Percentiles rank a stretch among this genome's conserved stretches.
Evolutionary conservation across 2,329 filamentous ascomycete genomes (phyloP).

Genomic region (Aspergillus arachidicola): DNA sequence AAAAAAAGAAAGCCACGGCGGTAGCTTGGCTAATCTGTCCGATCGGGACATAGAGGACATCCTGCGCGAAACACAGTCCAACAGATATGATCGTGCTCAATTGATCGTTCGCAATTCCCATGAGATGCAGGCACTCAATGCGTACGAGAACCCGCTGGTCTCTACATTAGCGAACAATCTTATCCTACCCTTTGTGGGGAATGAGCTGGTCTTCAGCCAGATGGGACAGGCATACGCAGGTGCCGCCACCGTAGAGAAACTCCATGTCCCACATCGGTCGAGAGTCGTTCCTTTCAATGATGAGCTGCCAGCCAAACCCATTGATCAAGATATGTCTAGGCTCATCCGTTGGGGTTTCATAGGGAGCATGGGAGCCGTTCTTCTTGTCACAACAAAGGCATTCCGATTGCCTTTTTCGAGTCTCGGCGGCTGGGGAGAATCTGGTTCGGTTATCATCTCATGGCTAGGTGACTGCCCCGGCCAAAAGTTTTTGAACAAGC

Average conservation of each 20-base stretch:
- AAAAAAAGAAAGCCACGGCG: neutral
- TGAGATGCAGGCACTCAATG: neutral
- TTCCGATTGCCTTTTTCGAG: neutral
- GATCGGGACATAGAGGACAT: neutral
- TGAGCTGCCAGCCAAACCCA: slow-evolving; percentile 3
- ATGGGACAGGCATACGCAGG: neutral
- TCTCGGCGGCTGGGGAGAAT: neutral
- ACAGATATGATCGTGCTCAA: neutral
- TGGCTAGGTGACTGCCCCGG: neutral
- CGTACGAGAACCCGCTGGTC: neutral
- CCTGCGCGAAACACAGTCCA: neutral
- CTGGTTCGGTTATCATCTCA: neutral
- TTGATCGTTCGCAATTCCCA: neutral
- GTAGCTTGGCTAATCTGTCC: neutral
- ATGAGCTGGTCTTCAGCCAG: neutral
- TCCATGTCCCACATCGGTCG: neutral
- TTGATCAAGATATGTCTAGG: neutral
- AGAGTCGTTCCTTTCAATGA: neutral
- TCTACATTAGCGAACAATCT: neutral
- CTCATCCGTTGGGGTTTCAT: neutral
- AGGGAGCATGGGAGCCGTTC: neutral
- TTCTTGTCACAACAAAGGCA: neutral
- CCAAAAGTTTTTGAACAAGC: neutral
- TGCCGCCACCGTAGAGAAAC: neutral
- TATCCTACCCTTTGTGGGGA: neutral